Conservation (phyloP, 192 early-diverging fungal species). For the Linnemannia exigua region DNA sequence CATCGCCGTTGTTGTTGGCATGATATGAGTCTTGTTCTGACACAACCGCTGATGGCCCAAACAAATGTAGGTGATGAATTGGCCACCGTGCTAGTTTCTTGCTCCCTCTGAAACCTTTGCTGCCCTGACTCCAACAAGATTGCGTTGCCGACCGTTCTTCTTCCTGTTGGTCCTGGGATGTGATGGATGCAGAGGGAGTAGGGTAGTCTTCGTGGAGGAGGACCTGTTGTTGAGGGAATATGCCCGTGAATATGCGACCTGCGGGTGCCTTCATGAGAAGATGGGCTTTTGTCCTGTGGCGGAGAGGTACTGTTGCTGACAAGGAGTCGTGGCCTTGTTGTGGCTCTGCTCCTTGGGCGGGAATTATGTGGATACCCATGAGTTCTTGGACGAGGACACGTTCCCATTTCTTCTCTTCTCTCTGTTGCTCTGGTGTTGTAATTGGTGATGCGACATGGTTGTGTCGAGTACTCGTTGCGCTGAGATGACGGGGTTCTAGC, state of each 20-base stretch:
- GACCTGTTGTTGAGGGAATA: constrained; percentile 35
- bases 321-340: too few species aligned
- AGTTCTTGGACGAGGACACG: constrained; percentile 31
- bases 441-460: not conserved
- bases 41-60: not conserved
- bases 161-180: not conserved
- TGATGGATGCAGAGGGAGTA: not conserved
- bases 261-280: constrained; percentile 27
- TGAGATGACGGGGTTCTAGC: constrained; percentile 5
- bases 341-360: too few species aligned
- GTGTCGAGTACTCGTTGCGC: not conserved
- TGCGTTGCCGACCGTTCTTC: not conserved
- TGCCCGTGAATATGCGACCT: constrained; percentile 20
- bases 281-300: constrained; percentile 15
- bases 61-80: constrained; percentile 33
- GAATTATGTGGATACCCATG: constrained; percentile 26
- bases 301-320: too few species aligned
- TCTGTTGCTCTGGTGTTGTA: not conserved
- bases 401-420: constrained; percentile 35
- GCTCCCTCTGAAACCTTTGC: not conserved
- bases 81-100: constrained; percentile 32
- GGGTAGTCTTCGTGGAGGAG: constrained; percentile 28
- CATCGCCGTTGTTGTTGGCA: not conserved
- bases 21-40: not conserved
- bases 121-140: not conserved